Conservation (phyloP, 2,329 filamentous ascomycete genomes). For the Zymoseptoria crescenta region DNA sequence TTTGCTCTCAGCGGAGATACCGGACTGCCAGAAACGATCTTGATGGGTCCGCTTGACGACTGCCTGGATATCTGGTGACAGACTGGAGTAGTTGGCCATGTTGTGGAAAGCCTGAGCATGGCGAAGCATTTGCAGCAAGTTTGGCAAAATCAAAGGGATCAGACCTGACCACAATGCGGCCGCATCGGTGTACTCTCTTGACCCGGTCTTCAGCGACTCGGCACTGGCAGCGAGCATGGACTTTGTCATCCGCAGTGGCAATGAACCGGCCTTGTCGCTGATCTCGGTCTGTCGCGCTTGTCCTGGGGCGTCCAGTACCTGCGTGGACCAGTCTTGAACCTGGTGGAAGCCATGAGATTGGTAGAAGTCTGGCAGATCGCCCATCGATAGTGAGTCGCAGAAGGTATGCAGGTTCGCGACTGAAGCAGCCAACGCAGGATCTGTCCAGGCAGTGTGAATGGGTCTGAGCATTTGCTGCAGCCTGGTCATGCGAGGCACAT, state of each 20-base stretch:
- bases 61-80: conserved; percentile 66
- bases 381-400: conserved; percentile 69
- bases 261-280: conserved; percentile 61
- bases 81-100: conserved; percentile 68
- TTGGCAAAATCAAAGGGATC: conserved; percentile 75
- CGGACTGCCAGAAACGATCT: conserved; percentile 96
- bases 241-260: conserved; percentile 82
- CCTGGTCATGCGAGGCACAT: conserved; percentile 60
- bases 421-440: conserved; percentile 57
- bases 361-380: conserved; percentile 74
- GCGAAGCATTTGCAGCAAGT: conserved; percentile 74
- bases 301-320: conserved; percentile 70
- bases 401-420: conserved; percentile 72
- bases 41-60: conserved; percentile 79
- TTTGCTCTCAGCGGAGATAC: conserved; percentile 89
- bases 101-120: conserved; percentile 91
- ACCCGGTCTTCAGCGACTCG: conserved; percentile 72
- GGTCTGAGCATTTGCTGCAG: conserved; percentile 74
- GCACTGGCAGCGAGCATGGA: conserved; percentile 88
- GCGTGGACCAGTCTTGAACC: conserved; percentile 73
- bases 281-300: conserved; percentile 70
- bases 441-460: conserved; percentile 72
- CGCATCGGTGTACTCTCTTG: conserved; percentile 65
- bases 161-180: conserved; percentile 77
- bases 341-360: conserved; percentile 63